These are phyloP conservation scores for Sugiyamaella mastotermitis DNA, from an alignment of 805 yeast genomes.

Conservation along the genomic window DNA sequence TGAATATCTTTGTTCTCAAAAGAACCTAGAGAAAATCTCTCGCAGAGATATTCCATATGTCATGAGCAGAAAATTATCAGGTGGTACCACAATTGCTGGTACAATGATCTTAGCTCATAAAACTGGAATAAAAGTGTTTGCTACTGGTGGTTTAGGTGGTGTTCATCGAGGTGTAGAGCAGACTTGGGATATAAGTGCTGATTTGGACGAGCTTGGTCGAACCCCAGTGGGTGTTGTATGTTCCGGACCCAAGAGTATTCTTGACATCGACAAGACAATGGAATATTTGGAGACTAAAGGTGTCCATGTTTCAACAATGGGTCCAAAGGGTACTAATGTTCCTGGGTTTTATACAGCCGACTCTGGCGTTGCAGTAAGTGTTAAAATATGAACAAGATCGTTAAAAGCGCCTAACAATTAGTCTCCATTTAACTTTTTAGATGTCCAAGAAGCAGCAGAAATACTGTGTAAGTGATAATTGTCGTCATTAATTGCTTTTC, in stretches of 20 bases:
- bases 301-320: slow-evolving; percentile 70
- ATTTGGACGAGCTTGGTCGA: slow-evolving; percentile 73
- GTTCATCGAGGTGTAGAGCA: slow-evolving; percentile 73
- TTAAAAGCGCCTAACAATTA: slow-evolving; percentile 5
- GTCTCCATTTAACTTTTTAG: slow-evolving; percentile 61
- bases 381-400: too few relatives aligned
- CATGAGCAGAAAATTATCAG: slow-evolving; percentile 56
- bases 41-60: slow-evolving; percentile 73
- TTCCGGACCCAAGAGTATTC: slow-evolving; percentile 83
- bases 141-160: slow-evolving; percentile 93
- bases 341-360: slow-evolving; percentile 83
- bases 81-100: slow-evolving; percentile 88
- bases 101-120: slow-evolving; percentile 74
- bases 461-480: slow-evolving; percentile 40
- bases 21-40: slow-evolving; percentile 53
- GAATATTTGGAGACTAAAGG: slow-evolving; percentile 90
- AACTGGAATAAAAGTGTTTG: slow-evolving; percentile 80
- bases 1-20: slow-evolving; percentile 38
- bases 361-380: slow-evolving; percentile 47
- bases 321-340: slow-evolving; percentile 45
- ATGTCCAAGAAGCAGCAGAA: slow-evolving; percentile 54
- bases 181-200: slow-evolving; percentile 81
- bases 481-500: background rate
- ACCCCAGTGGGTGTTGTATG: slow-evolving; percentile 90
- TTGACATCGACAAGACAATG: slow-evolving; percentile 74